These are phyloP conservation scores for Phragmites australis DNA, from an alignment of 176 grass and related monocot species.

Conservation along the genomic window DNA sequence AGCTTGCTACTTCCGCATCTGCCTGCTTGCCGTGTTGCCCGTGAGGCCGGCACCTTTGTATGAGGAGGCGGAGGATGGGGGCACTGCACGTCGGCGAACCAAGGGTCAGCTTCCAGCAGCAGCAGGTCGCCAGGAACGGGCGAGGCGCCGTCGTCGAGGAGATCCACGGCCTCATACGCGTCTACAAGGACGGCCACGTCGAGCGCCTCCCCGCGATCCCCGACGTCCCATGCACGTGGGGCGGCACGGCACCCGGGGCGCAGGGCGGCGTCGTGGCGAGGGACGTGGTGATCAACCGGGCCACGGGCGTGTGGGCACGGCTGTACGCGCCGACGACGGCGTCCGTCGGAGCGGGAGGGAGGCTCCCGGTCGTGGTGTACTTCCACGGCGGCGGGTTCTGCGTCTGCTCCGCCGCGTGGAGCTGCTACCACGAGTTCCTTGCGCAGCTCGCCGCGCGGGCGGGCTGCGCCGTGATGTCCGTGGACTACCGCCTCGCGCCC, in stretches of 20 bases:
- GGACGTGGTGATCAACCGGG: slow-evolving; percentile 55
- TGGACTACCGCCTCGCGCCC: slow-evolving; percentile 81
- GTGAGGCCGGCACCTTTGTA: slow-evolving; percentile 35
- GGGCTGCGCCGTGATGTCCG: slow-evolving; percentile 69
- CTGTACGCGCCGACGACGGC: slow-evolving; percentile 55
- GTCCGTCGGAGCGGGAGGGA: neutral
- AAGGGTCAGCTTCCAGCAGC: slow-evolving; percentile 39
- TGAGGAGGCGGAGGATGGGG: slow-evolving; percentile 59
- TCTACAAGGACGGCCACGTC: slow-evolving; percentile 74
- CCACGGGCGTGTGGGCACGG: slow-evolving; percentile 65
- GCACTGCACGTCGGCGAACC: slow-evolving; percentile 62
- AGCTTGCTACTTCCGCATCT: neutral
- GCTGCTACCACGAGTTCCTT: slow-evolving; percentile 96
- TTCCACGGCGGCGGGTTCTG: slow-evolving; percentile 98
- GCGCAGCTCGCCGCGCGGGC: slow-evolving; percentile 43
- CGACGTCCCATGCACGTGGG: slow-evolving; percentile 70
- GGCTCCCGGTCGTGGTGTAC: slow-evolving; percentile 72
- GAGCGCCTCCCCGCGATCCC: slow-evolving; percentile 69
- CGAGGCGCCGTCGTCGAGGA: slow-evolving; percentile 72
- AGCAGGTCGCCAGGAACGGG: neutral
- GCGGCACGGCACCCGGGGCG: slow-evolving; percentile 18
- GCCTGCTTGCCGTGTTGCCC: slow-evolving; percentile 16
- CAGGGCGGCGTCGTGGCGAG: slow-evolving; percentile 42
- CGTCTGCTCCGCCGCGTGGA: slow-evolving; percentile 82
- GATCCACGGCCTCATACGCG: slow-evolving; percentile 73